Conservation (phyloP, 306 rosid genomes). For the Begonia fuchsioides region DNA sequence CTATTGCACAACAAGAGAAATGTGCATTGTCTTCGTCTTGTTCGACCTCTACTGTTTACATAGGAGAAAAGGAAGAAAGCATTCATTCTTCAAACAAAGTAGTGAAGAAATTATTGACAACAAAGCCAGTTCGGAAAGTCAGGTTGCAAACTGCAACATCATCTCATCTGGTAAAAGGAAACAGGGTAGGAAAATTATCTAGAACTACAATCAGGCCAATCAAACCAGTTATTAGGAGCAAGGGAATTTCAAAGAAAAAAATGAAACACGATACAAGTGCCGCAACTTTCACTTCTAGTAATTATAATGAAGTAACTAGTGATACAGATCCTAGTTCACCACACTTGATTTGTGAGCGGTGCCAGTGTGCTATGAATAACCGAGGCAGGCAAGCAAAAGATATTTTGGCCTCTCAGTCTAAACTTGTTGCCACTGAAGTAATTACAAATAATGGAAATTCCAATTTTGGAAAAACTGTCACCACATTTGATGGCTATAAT, state of each 20-base stretch:
- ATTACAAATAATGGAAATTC: constrained; percentile 21
- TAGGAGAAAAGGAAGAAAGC: constrained; percentile 22
- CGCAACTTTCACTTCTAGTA: constrained; percentile 20
- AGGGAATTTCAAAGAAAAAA: constrained; percentile 54
- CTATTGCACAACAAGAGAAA: constrained; percentile 14
- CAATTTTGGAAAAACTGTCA: constrained; percentile 23
- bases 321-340: constrained; percentile 30
- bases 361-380: constrained; percentile 48
- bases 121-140: constrained; percentile 43
- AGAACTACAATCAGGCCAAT: constrained; percentile 35
- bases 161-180: constrained; percentile 32
- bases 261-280: constrained; percentile 39
- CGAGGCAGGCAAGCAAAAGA: constrained; percentile 26
- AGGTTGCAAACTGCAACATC: constrained; percentile 46
- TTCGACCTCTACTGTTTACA: constrained; percentile 16
- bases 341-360: constrained; percentile 63
- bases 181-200: constrained; percentile 40
- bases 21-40: constrained; percentile 10
- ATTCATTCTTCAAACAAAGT: constrained; percentile 30
- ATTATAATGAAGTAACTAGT: constrained; percentile 25
- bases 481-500: constrained; percentile 19
- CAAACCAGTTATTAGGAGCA: constrained; percentile 58
- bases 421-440: constrained; percentile 22
- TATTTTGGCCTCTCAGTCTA: constrained; percentile 14
- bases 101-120: constrained; percentile 28